These are phyloP conservation scores for Cairneyella variabilis DNA, from an alignment of 495 filamentous ascomycete species.

Conservation along the genomic window DNA sequence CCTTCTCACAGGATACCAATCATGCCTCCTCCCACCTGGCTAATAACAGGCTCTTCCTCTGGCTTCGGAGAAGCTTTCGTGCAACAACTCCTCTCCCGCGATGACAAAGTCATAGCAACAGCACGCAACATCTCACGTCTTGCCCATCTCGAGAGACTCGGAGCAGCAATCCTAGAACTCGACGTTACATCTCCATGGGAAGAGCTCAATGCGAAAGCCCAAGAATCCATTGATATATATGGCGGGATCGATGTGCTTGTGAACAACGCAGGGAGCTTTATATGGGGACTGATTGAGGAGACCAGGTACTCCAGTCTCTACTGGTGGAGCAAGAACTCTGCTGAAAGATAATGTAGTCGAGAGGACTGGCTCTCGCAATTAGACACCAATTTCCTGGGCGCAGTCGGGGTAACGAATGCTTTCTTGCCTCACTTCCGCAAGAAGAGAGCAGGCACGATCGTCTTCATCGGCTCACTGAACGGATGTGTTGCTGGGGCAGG, in stretches of 20 bases:
- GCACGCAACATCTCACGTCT: constrained; percentile 37
- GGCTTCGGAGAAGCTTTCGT: constrained; percentile 45
- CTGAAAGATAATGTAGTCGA: constrained; percentile 18
- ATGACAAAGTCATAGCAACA: constrained; percentile 54
- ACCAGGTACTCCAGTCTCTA: constrained; percentile 30
- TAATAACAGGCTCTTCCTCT: constrained; percentile 46
- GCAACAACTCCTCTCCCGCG: constrained; percentile 39
- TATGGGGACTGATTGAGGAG: constrained; percentile 38
- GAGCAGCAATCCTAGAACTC: constrained; percentile 34
- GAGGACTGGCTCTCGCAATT: constrained; percentile 34
- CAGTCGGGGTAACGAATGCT: constrained; percentile 41
- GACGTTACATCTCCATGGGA: constrained; percentile 36
- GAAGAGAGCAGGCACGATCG: constrained; percentile 36
- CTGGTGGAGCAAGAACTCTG: background rate
- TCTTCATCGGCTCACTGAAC: constrained; percentile 36
- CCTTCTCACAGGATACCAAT: no score
- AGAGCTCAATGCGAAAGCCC: background rate
- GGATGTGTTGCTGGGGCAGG: constrained; percentile 34
- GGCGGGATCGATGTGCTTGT: constrained; percentile 40
- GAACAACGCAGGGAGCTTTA: constrained; percentile 48
- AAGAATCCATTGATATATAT: background rate
- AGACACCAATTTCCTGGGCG: constrained; percentile 47
- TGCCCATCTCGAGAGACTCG: constrained; percentile 33
- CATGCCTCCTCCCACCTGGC: constrained; percentile 24
- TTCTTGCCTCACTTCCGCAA: constrained; percentile 46